Evolutionary conservation across 768 basidiomycete genomes (phyloP).

Genomic region (Rossbeevera mucosa): DNA sequence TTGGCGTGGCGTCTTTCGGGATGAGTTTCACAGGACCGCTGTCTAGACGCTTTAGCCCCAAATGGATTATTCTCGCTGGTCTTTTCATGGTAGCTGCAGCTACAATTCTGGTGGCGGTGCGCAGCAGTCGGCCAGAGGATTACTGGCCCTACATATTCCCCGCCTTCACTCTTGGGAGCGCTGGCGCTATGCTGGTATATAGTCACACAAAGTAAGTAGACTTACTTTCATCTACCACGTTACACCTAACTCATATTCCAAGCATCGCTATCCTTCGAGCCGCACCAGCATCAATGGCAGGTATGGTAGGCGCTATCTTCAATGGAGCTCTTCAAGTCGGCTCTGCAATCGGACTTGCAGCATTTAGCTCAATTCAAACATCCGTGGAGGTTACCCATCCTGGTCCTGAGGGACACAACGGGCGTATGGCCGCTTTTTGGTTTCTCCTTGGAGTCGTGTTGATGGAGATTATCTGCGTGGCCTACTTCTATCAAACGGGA

Average conservation of each 20-base stretch:
- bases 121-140: conserved; percentile 34
- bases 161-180: conserved; percentile 44
- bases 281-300: conserved; percentile 45
- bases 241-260: neutral
- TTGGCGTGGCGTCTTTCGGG: conserved; percentile 37
- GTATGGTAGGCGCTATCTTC: conserved; percentile 54
- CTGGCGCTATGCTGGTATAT: conserved; percentile 43
- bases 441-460: conserved; percentile 37
- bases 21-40: conserved; percentile 38
- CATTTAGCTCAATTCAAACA: conserved; percentile 45
- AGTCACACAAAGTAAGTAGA: conserved; percentile 44
- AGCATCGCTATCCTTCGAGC: conserved; percentile 51
- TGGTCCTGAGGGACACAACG: conserved; percentile 31
- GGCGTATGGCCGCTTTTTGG: conserved; percentile 44
- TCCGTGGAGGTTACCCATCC: conserved; percentile 36
- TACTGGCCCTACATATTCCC: conserved; percentile 51
- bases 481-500: conserved; percentile 32
- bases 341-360: conserved; percentile 47
- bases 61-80: conserved; percentile 45
- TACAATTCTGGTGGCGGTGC: conserved; percentile 40
- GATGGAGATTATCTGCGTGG: conserved; percentile 30
- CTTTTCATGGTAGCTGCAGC: conserved; percentile 35
- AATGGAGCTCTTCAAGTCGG: conserved; percentile 52
- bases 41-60: conserved; percentile 35
- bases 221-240: neutral